A percentile compares a stretch with the other conserved stretches of the same genome.
phyloP scores from a whole-genome alignment of 768 basidiomycete genomes.

The Phlegmacium glaucopus region DNA sequence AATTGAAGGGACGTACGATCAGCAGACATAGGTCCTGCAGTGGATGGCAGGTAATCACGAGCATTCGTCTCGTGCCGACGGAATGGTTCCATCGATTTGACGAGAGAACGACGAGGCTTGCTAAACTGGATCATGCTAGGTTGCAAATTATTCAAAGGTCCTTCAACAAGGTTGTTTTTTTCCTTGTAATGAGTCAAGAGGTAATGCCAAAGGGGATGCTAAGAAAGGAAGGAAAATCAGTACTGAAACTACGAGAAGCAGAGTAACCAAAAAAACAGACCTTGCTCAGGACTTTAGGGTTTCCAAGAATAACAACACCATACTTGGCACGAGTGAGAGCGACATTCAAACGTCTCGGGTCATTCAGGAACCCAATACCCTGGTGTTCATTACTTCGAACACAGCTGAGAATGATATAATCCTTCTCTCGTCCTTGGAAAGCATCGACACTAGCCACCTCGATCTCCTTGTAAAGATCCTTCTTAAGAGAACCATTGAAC shows the following conservation, averaged over 20 bases:
- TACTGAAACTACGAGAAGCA: neutral
- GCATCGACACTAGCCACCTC: conserved; percentile 99
- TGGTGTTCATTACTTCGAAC: conserved; percentile 99
- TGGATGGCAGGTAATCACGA: conserved; percentile 62
- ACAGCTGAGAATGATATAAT: conserved; percentile 97
- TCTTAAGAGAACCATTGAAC: conserved; percentile 98
- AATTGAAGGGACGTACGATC: conserved; percentile 44
- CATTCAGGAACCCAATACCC: conserved; percentile 98
- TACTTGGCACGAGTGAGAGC: conserved; percentile 97
- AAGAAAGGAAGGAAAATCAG: conserved; percentile 12
- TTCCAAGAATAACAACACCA: conserved; percentile 98
- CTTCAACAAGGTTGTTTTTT: conserved; percentile 89
- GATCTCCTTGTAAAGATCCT: conserved; percentile 98
- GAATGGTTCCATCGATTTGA: conserved; percentile 91
- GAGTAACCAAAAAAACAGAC: conserved; percentile 37
- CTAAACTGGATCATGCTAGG: conserved; percentile 99
- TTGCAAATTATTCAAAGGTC: conserved; percentile 93
- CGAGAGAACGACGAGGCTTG: conserved; percentile 87
- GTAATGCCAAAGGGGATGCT: conserved; percentile 99
- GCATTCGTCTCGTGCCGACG: conserved; percentile 91
- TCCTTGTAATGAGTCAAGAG: conserved; percentile 99
- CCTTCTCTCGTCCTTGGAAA: conserved; percentile 99
- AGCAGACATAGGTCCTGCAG: conserved; percentile 36
- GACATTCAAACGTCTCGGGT: conserved; percentile 94
- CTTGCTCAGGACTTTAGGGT: conserved; percentile 99